phyloP scores from a whole-genome alignment of 768 basidiomycete species.

The Leccinellum albellum region DNA sequence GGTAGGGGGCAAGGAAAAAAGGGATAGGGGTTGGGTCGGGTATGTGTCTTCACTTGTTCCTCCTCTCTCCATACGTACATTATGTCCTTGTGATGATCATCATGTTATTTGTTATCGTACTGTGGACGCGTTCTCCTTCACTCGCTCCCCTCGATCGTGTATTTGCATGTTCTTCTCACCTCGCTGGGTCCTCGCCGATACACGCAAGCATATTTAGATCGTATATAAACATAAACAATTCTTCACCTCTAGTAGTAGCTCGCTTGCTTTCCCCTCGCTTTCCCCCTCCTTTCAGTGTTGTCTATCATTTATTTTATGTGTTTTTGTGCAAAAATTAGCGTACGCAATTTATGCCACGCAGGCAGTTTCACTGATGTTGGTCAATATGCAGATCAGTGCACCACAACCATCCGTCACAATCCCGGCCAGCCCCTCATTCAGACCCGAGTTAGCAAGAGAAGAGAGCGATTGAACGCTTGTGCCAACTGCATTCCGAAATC shows the following conservation, averaged over 20 bases:
- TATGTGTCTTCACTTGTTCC: not conserved
- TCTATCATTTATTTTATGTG: not conserved
- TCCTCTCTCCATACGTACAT: constrained; percentile 2
- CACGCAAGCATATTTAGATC: constrained; percentile 11
- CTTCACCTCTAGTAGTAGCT: not conserved
- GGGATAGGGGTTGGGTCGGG: not conserved
- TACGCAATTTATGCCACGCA: not conserved
- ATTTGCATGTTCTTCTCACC: constrained; percentile 3
- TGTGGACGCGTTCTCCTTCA: not conserved
- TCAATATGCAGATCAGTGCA: not conserved
- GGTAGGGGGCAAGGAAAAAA: not conserved
- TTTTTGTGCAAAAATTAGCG: not conserved
- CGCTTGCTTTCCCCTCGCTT: not conserved
- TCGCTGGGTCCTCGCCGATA: not conserved
- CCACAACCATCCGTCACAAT: not conserved
- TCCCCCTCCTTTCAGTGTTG: not conserved
- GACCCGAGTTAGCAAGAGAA: not conserved
- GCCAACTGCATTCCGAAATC: constrained; percentile 2
- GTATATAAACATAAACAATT: constrained; percentile 12
- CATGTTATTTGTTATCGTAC: constrained; percentile 1
- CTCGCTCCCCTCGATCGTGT: constrained; percentile 1
- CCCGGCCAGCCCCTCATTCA: not conserved
- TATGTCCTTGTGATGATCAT: not conserved
- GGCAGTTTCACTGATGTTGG: not conserved
- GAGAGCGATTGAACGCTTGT: not conserved